Conservation (phyloP, 2,329 filamentous ascomycete genomes). For the Hypoxylon sp. region DNA sequence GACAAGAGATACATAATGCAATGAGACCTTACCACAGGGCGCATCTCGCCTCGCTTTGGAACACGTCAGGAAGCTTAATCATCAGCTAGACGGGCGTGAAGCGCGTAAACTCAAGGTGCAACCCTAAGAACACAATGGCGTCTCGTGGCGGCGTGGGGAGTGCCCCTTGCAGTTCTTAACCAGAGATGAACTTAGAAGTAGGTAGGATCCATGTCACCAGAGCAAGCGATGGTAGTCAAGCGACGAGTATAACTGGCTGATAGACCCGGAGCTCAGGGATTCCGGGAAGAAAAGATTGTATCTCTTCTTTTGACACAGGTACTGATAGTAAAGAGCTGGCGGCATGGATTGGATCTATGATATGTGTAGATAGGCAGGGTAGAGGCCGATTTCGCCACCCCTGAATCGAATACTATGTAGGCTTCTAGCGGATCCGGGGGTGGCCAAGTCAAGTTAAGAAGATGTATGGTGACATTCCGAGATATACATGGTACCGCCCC, state of each 20-base stretch:
- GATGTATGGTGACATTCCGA: conserved; percentile 48
- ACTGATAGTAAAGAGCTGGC: conserved; percentile 23
- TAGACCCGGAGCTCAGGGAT: conserved; percentile 12
- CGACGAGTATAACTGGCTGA: conserved; percentile 10
- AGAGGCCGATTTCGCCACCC: conserved; percentile 44
- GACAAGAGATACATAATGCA: conserved; percentile 44
- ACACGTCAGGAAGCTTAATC: conserved; percentile 44
- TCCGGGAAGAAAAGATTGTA: conserved; percentile 16
- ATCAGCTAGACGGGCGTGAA: conserved; percentile 32
- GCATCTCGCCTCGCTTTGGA: conserved; percentile 44
- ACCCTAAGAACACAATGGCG: conserved; percentile 16
- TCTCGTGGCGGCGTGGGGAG: conserved; percentile 28
- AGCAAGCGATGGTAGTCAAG: conserved; percentile 5
- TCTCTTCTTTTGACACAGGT: conserved; percentile 6
- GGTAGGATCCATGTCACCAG: conserved; percentile 24
- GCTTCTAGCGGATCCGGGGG: conserved; percentile 34
- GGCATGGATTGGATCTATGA: conserved; percentile 25
- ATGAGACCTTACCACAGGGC: conserved; percentile 47
- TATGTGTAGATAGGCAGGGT: conserved; percentile 31
- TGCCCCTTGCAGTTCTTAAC: conserved; percentile 34
- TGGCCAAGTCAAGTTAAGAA: conserved; percentile 41
- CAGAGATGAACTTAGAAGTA: conserved; percentile 13
- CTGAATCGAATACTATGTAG: conserved; percentile 33
- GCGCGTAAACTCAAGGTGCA: conserved; percentile 19
- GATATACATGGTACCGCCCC: conserved; percentile 39